A percentile compares a stretch with the other conserved stretches of the same genome.
phyloP scores from a whole-genome alignment of 345 rosid species.

The Pelargonium nanum region DNA sequence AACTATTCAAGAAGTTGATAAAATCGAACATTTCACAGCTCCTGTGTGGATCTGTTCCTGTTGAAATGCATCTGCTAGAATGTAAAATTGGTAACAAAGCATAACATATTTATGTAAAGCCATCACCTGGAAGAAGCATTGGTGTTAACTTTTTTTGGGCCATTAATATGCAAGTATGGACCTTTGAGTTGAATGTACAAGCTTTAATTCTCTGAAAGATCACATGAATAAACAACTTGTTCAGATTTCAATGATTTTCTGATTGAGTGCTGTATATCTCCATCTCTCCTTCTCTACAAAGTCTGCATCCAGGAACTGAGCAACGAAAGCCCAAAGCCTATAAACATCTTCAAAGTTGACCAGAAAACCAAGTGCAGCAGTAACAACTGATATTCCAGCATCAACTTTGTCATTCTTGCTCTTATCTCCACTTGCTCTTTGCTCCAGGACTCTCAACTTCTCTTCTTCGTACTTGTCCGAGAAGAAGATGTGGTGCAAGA shows the following conservation, averaged over 20 bases:
- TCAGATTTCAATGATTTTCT: slow-evolving; percentile 53
- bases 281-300: slow-evolving; percentile 77
- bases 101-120: no score
- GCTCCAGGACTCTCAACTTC: slow-evolving; percentile 41
- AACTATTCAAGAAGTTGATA: no score
- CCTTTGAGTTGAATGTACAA: no score
- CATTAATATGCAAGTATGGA: no score
- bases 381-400: slow-evolving; percentile 50
- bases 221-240: not conserved
- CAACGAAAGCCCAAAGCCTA: slow-evolving; percentile 77
- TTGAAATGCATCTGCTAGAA: no score
- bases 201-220: no score
- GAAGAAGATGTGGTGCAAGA: slow-evolving; percentile 56
- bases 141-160: no score
- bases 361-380: slow-evolving; percentile 68
- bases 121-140: no score
- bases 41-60: no score
- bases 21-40: no score
- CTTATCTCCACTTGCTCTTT: slow-evolving; percentile 21
- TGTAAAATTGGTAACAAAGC: no score
- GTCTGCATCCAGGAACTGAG: slow-evolving; percentile 81
- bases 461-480: slow-evolving; percentile 45
- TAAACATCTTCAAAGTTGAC: slow-evolving; percentile 71
- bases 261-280: slow-evolving; percentile 62
- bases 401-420: slow-evolving; percentile 30